Evolutionary conservation across 148 eudicot species (phyloP).

Genomic region (Chenopodium suecicum): DNA sequence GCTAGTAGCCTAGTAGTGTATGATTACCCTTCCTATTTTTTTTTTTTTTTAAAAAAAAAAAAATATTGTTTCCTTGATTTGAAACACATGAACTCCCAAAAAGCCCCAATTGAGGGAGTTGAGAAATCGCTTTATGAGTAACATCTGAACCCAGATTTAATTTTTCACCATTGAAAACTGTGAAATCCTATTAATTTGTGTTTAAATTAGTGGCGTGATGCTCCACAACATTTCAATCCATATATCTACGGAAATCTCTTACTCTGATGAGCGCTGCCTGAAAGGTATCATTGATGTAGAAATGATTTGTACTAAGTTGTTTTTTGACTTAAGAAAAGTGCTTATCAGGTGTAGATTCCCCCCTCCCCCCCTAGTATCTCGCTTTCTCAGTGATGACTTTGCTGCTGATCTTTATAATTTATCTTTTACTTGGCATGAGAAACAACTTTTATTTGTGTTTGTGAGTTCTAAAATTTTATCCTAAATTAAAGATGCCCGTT

Average conservation of each 20-base stretch:
- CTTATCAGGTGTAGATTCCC: not conserved
- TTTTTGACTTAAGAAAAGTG: not conserved
- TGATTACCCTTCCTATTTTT: not conserved
- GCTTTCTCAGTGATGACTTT: not conserved
- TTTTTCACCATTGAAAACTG: not conserved
- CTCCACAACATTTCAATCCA: not conserved
- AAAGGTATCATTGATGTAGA: not conserved
- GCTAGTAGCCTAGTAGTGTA: not conserved
- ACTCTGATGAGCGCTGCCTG: not conserved
- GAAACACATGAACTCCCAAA: not conserved
- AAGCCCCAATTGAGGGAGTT: not conserved
- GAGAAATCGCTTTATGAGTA: not conserved
- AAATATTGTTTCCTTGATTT: too few species aligned
- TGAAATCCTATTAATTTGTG: not conserved
- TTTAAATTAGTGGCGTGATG: not conserved
- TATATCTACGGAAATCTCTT: not conserved
- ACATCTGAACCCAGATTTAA: not conserved
- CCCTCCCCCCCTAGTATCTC: not conserved
- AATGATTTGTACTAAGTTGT: not conserved
- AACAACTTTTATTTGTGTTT: not conserved
- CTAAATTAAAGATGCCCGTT: not conserved
- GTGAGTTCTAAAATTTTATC: not conserved
- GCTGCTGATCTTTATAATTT: constrained; percentile 1
- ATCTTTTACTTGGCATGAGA: not conserved
- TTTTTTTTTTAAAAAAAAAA: too few species aligned